phyloP scores from a whole-genome alignment of 805 yeast species.

The Phaffomyces opuntiae region DNA sequence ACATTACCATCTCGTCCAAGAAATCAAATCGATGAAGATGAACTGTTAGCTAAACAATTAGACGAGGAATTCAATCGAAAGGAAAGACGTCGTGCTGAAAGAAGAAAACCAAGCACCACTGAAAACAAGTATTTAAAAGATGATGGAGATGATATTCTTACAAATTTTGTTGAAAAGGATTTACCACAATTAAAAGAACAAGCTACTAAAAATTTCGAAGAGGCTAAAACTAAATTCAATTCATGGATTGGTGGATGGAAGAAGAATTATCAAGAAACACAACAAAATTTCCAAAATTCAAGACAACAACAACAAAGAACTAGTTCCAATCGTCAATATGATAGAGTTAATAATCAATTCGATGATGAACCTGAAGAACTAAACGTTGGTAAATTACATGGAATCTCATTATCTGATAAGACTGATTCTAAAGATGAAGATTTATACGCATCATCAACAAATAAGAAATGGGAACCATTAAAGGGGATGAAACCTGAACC shows the following conservation, averaged over 20 bases:
- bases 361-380: slow-evolving; percentile 54
- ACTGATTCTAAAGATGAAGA: slow-evolving; percentile 25
- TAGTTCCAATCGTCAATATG: slow-evolving; percentile 13
- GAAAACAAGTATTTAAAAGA: slow-evolving; percentile 21
- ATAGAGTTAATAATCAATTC: slow-evolving; percentile 22
- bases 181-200: slow-evolving; percentile 56
- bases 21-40: slow-evolving; percentile 56
- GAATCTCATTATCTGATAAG: slow-evolving; percentile 36
- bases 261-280: slow-evolving; percentile 17
- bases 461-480: slow-evolving; percentile 38
- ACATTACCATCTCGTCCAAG: slow-evolving; percentile 29
- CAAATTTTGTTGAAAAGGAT: slow-evolving; percentile 51
- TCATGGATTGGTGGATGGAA: slow-evolving; percentile 47
- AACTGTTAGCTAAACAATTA: slow-evolving; percentile 69
- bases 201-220: slow-evolving; percentile 70
- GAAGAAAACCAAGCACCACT: slow-evolving; percentile 14
- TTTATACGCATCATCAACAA: slow-evolving; percentile 10
- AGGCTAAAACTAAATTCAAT: slow-evolving; percentile 67
- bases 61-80: slow-evolving; percentile 52
- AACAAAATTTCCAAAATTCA: slow-evolving; percentile 13
- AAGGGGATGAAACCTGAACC: slow-evolving; percentile 17
- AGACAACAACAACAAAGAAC: slow-evolving; percentile 10
- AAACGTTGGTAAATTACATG: slow-evolving; percentile 40
- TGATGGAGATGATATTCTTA: slow-evolving; percentile 41
- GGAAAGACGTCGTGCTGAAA: slow-evolving; percentile 22